Conservation (phyloP, 2,329 filamentous ascomycete species). For the Didymella pinodella region DNA sequence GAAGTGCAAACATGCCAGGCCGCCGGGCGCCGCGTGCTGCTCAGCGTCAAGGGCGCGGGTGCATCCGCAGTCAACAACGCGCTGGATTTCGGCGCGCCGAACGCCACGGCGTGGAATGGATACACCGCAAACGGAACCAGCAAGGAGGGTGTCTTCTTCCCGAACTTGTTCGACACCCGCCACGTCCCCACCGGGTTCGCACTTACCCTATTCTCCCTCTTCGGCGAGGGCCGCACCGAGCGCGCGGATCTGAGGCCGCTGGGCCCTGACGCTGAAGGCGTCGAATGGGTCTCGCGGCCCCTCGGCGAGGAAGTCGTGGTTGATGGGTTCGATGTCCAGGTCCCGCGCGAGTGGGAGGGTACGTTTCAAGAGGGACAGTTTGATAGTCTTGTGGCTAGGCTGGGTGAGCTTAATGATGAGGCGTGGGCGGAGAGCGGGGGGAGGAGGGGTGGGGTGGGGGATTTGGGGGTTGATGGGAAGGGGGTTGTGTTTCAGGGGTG, state of each 20-base stretch:
- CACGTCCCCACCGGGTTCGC: constrained; percentile 33
- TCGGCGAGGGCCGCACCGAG: constrained; percentile 37
- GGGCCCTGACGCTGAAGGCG: constrained; percentile 31
- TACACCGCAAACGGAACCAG: constrained; percentile 11
- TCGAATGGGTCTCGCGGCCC: constrained; percentile 27
- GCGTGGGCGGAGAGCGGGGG: constrained; percentile 30
- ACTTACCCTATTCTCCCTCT: constrained; percentile 37
- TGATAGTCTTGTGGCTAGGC: constrained; percentile 24
- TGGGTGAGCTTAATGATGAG: constrained; percentile 30
- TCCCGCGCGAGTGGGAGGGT: constrained; percentile 36
- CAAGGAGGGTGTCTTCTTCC: constrained; percentile 11
- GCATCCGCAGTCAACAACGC: constrained; percentile 32
- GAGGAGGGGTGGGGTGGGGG: constrained; percentile 22
- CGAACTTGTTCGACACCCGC: constrained; percentile 34
- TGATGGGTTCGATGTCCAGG: constrained; percentile 41
- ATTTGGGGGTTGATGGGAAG: constrained; percentile 34
- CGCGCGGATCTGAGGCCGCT: constrained; percentile 38
- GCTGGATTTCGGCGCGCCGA: constrained; percentile 28
- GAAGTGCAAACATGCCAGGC: constrained; percentile 50
- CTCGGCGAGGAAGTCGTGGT: constrained; percentile 40
- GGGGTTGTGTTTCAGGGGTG: constrained; percentile 33
- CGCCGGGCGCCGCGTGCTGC: constrained; percentile 51
- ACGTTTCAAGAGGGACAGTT: constrained; percentile 34
- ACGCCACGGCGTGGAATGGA: constrained; percentile 18
- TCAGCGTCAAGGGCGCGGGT: constrained; percentile 50